Evolutionary conservation across 495 filamentous ascomycete genomes (phyloP).

Genomic region (Podospora didyma): DNA sequence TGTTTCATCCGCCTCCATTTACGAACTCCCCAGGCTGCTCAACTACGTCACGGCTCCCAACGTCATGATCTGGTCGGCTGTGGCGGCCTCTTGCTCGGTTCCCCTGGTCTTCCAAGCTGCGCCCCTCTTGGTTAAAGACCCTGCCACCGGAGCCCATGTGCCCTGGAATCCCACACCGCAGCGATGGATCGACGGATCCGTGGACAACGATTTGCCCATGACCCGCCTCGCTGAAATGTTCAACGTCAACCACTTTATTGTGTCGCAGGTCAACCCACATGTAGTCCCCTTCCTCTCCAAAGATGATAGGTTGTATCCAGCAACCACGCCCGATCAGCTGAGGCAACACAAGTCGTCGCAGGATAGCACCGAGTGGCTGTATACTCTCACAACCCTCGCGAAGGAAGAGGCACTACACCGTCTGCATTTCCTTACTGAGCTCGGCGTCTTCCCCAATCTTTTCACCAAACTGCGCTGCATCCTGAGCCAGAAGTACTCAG

Average conservation of each 20-base stretch:
- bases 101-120: conserved; percentile 79
- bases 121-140: conserved; percentile 78
- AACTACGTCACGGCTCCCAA: conserved; percentile 94
- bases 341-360: conserved; percentile 19
- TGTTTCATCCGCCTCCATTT: conserved; percentile 80
- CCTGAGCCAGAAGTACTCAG: conserved; percentile 84
- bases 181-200: conserved; percentile 87
- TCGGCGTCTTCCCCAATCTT: conserved; percentile 77
- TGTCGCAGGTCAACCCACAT: conserved; percentile 93
- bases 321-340: conserved; percentile 36
- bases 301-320: conserved; percentile 54
- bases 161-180: conserved; percentile 83
- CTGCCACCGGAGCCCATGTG: conserved; percentile 67
- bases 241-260: conserved; percentile 97
- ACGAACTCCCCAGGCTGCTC: conserved; percentile 79
- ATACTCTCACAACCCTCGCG: conserved; percentile 67
- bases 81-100: conserved; percentile 90
- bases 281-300: conserved; percentile 81
- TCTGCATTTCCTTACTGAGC: conserved; percentile 74
- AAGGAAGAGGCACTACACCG: conserved; percentile 79
- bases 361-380: conserved; percentile 54
- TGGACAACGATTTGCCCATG: conserved; percentile 94
- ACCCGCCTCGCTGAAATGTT: conserved; percentile 89
- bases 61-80: conserved; percentile 94
- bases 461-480: conserved; percentile 77